These are phyloP conservation scores for Eremochloa ophiuroides DNA, from an alignment of 176 grass and related monocot genomes.

Conservation along the genomic window DNA sequence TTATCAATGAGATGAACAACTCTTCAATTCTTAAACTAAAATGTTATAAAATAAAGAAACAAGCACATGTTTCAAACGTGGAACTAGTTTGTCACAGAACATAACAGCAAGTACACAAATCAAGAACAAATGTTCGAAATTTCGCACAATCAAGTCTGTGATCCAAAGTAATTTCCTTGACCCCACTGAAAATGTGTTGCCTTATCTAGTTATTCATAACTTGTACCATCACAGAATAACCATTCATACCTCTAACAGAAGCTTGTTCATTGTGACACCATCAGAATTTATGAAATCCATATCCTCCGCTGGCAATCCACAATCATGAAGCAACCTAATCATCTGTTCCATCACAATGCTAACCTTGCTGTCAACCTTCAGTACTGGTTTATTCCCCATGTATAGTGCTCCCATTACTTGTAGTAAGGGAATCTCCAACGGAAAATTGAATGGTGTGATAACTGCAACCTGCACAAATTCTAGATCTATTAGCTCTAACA, in stretches of 20 bases:
- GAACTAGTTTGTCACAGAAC: not conserved
- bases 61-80: constrained; percentile 7
- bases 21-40: not conserved
- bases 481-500: constrained; percentile 22
- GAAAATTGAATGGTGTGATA: constrained; percentile 97
- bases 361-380: constrained; percentile 99
- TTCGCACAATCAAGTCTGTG: not conserved
- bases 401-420: constrained; percentile 98
- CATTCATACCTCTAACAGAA: constrained; percentile 68
- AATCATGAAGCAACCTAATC: constrained; percentile 80
- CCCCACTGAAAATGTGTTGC: not conserved
- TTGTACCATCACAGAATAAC: not conserved
- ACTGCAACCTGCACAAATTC: constrained; percentile 76
- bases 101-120: not conserved
- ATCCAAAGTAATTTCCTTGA: not conserved
- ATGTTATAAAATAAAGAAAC: not conserved
- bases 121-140: not conserved
- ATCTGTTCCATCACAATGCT: constrained; percentile 99
- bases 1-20: not conserved
- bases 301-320: constrained; percentile 86
- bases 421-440: constrained; percentile 84
- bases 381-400: constrained; percentile 95
- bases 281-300: constrained; percentile 95
- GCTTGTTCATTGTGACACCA: constrained; percentile 88
- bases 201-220: constrained; percentile 1